Evolutionary conservation across 345 rosid species (phyloP), one percentile per base, ranked within the genome.

Genomic region (Cochlearia excelsa): DNA sequence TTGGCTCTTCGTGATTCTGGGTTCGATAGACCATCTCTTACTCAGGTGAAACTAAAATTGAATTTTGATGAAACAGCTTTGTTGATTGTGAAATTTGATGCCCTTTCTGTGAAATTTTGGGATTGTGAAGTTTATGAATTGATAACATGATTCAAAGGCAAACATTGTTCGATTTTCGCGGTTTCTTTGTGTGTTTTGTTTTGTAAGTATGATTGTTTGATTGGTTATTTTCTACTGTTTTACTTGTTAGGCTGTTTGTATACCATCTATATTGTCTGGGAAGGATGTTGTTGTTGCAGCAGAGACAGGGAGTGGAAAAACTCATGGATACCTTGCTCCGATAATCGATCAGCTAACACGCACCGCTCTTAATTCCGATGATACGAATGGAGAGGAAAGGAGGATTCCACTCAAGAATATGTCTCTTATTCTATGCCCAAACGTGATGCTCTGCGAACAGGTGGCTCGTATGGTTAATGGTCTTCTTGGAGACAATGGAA

Each of bases 251-350:
- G 90, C 98, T 74, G 77, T 87, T 10, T 71, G 84, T 33, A 65
- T 83, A 38, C 93, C 91, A 1, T 67, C 87, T 39, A 72, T 88
- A 67, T 78, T 86, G 6, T 83, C 89, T 0, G 94, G 97, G 53
- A 88, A 86, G 69, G 98, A 92, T 75, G 95, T 83, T 46, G 79
- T 88, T 34, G 74, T 86, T 58, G 98, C 98, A 4, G 97, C 98
- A 6, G 98, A 92, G 71, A 92, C 98, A 4, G 98, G 98, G 6
- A 88, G 98, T 59, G 97, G 98, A 54, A 92, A 92, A 78, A 86
- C 97, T 34, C 87, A 86, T 67, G 63, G 95, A 43, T 88, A 88
- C 79, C 75, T 88, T 29, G 81, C 81, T 55, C 97, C 98, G 26
- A 66, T 93, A 26, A 78, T 93, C 30, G 74, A 89, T 61, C 81